Evolutionary conservation across 2,329 filamentous ascomycete genomes (phyloP), one percentile per base, ranked within the genome.

Genomic region (Alternaria arborescens): DNA sequence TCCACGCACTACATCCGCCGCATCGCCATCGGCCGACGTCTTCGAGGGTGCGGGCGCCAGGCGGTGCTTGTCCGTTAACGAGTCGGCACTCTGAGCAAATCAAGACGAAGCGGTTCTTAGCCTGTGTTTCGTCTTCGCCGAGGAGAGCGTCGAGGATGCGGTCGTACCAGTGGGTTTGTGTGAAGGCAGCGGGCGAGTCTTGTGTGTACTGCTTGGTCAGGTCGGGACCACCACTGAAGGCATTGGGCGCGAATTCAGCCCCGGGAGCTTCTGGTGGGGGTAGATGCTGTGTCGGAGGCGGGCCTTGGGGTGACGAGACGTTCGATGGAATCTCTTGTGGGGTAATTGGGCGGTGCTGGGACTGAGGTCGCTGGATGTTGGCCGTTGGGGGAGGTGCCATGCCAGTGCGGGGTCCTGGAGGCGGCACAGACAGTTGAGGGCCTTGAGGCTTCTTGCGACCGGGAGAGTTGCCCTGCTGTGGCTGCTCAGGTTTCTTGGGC

Each of bases 1-100:
- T 99, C 81, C 86, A 85, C 2, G 88, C 84, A 10, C 90, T 89
- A 73, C 95, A 99, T n/a, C 87, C 87, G 76, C 92, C 91, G 78
- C 95, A 99, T 61, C 89, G 88, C 95, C 95, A 99, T 62, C 85
- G 84, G 2, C 94, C 95, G 1, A 99, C 73, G 52, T 97, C 94
- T 40, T 91, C 88, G 1, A 94, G 80, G 0, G 84, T 87, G 68
- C 88, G 90, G 0, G 91, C 89, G 1, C 95, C 95, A 0, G 95
- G 94, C 2, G 95, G 94, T 4, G 95, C 95, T 76, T 97, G 95
- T 0, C 96, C 95, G 75, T 99, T 99, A 48, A 99, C 94, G 1
- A 97, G 86, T 30, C 92, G 86, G 77, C 95, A 99, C 40, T 86
- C 84, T 32, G 83, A 79, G 80, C 95, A 99, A 56, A 99, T 92